Evolutionary conservation across 495 filamentous ascomycete species (phyloP).

Genomic region (Trichocladium uniseriatum): DNA sequence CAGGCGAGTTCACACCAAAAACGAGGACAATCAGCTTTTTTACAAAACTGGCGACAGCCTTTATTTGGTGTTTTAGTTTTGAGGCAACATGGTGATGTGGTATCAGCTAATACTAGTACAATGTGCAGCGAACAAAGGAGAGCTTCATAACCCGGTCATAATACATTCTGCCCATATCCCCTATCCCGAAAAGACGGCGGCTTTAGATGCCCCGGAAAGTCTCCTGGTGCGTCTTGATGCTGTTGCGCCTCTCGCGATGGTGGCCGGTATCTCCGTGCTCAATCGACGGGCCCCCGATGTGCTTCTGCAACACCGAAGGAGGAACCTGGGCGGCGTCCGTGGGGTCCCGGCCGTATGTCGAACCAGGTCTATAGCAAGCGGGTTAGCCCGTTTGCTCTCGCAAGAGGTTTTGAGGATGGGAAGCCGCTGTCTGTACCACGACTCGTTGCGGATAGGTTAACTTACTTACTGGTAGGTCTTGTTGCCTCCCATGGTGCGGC

Average conservation of each 20-base stretch:
- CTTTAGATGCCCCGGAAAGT: conserved; percentile 29
- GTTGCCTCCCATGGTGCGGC: conserved; percentile 36
- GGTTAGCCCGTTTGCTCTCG: neutral
- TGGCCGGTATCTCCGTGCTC: conserved; percentile 30
- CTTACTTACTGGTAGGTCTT: conserved; percentile 42
- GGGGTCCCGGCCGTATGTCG: conserved; percentile 25
- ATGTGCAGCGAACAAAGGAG: neutral
- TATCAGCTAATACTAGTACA: conserved; percentile 4
- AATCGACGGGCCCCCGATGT: conserved; percentile 31
- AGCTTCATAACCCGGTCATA: conserved; percentile 1
- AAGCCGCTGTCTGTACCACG: neutral
- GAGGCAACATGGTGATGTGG: neutral
- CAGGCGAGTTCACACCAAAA: no score
- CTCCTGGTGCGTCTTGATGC: conserved; percentile 32
- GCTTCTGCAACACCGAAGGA: conserved; percentile 32
- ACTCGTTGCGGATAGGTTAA: conserved; percentile 12
- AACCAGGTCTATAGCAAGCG: neutral
- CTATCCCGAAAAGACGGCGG: neutral
- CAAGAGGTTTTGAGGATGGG: neutral
- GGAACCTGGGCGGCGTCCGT: conserved; percentile 42
- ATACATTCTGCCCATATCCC: conserved; percentile 1
- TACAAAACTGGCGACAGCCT: no score
- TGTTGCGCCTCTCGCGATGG: conserved; percentile 31
- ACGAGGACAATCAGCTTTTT: no score
- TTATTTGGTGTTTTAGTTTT: no score